Conservation (phyloP, 768 basidiomycete species). For the Mycena rebaudengoi region DNA sequence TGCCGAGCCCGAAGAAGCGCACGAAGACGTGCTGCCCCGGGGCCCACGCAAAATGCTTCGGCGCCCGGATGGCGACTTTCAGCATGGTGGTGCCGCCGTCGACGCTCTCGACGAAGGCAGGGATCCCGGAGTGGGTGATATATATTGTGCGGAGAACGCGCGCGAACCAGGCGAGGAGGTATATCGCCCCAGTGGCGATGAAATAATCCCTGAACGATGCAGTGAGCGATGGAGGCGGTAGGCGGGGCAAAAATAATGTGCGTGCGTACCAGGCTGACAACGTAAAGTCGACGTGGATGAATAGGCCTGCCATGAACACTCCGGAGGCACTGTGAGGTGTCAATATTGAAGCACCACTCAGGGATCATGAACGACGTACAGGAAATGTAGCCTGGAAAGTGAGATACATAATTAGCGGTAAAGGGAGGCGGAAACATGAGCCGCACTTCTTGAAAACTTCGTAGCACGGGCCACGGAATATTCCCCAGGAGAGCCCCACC, state of each 20-base stretch:
- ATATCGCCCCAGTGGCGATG: slow-evolving; percentile 40
- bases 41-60: slow-evolving; percentile 37
- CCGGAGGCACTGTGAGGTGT: slow-evolving; percentile 32
- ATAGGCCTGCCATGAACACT: slow-evolving; percentile 43
- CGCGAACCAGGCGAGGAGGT: slow-evolving; percentile 35
- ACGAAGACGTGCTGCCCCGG: slow-evolving; percentile 42
- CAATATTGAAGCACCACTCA: too few species aligned
- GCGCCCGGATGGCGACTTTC: slow-evolving; percentile 28
- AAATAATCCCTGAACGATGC: slow-evolving; percentile 38
- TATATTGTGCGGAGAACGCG: slow-evolving; percentile 35
- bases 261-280: slow-evolving; percentile 38
- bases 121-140: slow-evolving; percentile 29
- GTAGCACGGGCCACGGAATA: slow-evolving; percentile 40
- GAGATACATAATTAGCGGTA: not conserved
- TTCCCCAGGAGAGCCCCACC: slow-evolving; percentile 39
- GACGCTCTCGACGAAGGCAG: slow-evolving; percentile 31
- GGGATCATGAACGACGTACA: slow-evolving; percentile 13
- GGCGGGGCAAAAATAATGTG: too few species aligned
- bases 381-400: slow-evolving; percentile 27
- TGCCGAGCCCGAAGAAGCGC: slow-evolving; percentile 26
- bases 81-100: slow-evolving; percentile 36
- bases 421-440: not conserved
- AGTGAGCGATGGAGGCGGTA: not conserved
- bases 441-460: slow-evolving; percentile 44
- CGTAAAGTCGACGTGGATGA: slow-evolving; percentile 40